Percentiles rank a stretch among this genome's conserved stretches.
phyloP scores from a whole-genome alignment of 1,284 basidiomycete genomes.

The Pyrrhoderma lamaoense region DNA sequence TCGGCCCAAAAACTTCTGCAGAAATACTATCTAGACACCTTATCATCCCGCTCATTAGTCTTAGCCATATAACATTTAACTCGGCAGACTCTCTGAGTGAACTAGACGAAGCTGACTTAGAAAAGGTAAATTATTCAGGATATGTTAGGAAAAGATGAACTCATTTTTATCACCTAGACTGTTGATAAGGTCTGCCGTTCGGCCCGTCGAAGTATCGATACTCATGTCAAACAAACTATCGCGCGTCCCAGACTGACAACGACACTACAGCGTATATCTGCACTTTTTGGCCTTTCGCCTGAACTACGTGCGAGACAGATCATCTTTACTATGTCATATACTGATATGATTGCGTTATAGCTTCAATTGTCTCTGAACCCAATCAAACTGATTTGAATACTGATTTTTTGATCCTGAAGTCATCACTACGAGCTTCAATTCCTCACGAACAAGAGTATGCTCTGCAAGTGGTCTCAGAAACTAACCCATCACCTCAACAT shows the following conservation, averaged over 20 bases:
- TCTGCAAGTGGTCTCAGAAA: no score
- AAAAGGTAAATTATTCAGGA: conserved; percentile 42
- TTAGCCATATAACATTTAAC: conserved; percentile 57
- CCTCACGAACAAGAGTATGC: no score
- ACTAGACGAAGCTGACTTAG: conserved; percentile 48
- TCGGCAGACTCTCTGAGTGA: conserved; percentile 49
- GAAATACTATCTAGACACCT: conserved; percentile 69
- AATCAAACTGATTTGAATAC: conserved; percentile 21
- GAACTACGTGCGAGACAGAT: no score
- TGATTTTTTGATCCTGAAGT: no score
- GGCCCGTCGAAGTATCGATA: conserved; percentile 59
- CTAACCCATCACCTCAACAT: no score
- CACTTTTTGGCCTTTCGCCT: conserved; percentile 52
- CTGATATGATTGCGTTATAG: conserved; percentile 20
- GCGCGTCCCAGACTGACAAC: conserved; percentile 60
- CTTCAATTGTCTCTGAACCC: conserved; percentile 25
- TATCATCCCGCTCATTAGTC: conserved; percentile 64
- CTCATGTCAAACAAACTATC: conserved; percentile 60
- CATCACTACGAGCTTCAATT: no score
- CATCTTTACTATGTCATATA: neutral
- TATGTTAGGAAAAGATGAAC: neutral
- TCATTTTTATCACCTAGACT: conserved; percentile 33
- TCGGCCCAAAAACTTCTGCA: conserved; percentile 56
- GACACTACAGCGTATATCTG: conserved; percentile 58
- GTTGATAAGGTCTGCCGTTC: conserved; percentile 62